These are phyloP conservation scores for Geranium rotundifolium DNA, from an alignment of 345 rosid genomes.

Conservation along the genomic window DNA sequence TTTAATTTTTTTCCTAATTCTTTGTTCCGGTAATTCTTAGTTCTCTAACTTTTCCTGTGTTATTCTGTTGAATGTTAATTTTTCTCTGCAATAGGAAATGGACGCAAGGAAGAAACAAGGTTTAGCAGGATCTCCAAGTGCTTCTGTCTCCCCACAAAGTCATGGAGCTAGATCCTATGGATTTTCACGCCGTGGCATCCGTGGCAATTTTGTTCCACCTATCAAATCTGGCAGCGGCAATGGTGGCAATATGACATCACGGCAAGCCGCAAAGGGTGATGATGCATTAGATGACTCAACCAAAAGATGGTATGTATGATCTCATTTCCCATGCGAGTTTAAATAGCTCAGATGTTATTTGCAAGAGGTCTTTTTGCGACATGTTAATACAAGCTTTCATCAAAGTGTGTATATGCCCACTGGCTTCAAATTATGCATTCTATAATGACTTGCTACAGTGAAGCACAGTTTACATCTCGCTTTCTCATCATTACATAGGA, in stretches of 20 bases:
- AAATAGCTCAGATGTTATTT: background rate
- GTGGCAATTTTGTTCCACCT: constrained; percentile 85
- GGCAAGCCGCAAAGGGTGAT: constrained; percentile 60
- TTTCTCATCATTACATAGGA: background rate
- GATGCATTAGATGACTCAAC: constrained; percentile 78
- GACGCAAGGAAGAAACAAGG: constrained; percentile 65
- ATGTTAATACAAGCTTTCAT: background rate
- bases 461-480: background rate
- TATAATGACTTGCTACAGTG: background rate
- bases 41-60: constrained; percentile 5
- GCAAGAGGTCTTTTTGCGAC: background rate
- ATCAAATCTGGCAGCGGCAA: constrained; percentile 59
- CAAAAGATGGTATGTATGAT: constrained; percentile 57
- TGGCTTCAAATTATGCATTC: background rate
- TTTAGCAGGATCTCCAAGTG: constrained; percentile 47
- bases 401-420: background rate
- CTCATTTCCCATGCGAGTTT: background rate
- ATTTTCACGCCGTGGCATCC: constrained; percentile 52
- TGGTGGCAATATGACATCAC: constrained; percentile 55
- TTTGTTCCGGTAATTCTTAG: background rate
- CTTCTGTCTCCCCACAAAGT: constrained; percentile 48
- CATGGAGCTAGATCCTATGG: constrained; percentile 56
- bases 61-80: constrained; percentile 9
- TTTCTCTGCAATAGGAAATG: constrained; percentile 51
- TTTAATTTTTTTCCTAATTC: background rate